phyloP scores from a whole-genome alignment of 441 rosid species.

The Melianthus villosus region DNA sequence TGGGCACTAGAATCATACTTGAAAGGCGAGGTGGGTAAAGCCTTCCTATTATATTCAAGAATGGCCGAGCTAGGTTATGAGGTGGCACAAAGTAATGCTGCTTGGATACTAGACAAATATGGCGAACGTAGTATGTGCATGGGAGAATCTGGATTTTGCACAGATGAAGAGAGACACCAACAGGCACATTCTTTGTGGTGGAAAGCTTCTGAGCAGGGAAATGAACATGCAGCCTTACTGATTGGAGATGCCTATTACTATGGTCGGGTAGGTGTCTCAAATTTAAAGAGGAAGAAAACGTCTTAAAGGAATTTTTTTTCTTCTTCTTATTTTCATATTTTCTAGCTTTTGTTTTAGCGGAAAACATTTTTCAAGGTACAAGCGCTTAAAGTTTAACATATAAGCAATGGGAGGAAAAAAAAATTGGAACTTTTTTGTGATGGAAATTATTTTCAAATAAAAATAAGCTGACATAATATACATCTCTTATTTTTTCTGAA shows the following conservation, averaged over 20 bases:
- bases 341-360: too few relatives aligned
- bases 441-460: too few relatives aligned
- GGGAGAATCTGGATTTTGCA: constrained; percentile 83
- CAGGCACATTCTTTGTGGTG: constrained; percentile 94
- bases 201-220: constrained; percentile 99
- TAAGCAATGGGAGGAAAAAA: too few relatives aligned
- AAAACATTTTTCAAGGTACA: too few relatives aligned
- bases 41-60: constrained; percentile 70
- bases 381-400: too few relatives aligned
- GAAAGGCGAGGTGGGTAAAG: constrained; percentile 85
- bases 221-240: constrained; percentile 94
- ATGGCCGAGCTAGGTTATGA: constrained; percentile 98
- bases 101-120: constrained; percentile 96
- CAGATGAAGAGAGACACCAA: constrained; percentile 77
- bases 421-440: too few relatives aligned
- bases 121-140: constrained; percentile 89
- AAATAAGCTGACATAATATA: too few relatives aligned
- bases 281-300: too few relatives aligned
- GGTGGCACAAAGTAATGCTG: constrained; percentile 95
- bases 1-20: constrained; percentile 95
- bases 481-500: too few relatives aligned
- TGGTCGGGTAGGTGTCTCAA: constrained; percentile 50
- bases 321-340: too few relatives aligned
- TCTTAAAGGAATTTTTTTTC: too few relatives aligned
- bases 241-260: constrained; percentile 99